Percentiles rank a stretch among this genome's conserved stretches.
Conservation (phyloP, 495 filamentous ascomycete species). For the Neurospora terricola region DNA sequence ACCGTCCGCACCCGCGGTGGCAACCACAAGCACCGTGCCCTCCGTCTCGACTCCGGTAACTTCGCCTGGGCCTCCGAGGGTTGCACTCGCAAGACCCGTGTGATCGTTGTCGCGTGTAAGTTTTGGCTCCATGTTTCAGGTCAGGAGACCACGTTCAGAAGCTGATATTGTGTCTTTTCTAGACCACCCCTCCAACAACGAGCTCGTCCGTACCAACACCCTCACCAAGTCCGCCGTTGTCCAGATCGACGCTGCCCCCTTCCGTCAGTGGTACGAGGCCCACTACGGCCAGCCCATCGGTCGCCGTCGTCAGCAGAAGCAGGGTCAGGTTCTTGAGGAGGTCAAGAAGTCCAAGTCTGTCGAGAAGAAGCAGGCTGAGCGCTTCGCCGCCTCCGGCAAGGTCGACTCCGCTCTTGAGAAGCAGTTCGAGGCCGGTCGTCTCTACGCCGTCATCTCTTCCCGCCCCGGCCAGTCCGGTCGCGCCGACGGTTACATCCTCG, state of each 20-base stretch:
- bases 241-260: slow-evolving; percentile 95
- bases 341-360: slow-evolving; percentile 85
- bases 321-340: slow-evolving; percentile 51
- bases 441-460: slow-evolving; percentile 84
- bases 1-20: slow-evolving; percentile 96
- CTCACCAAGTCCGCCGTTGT: slow-evolving; percentile 97
- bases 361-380: slow-evolving; percentile 88
- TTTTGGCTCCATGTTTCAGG: not conserved
- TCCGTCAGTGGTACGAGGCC: slow-evolving; percentile 99
- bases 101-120: slow-evolving; percentile 80
- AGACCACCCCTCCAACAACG: slow-evolving; percentile 99
- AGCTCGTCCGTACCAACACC: slow-evolving; percentile 99
- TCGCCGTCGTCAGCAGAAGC: slow-evolving; percentile 80
- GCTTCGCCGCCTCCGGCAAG: slow-evolving; percentile 75
- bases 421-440: slow-evolving; percentile 97
- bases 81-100: slow-evolving; percentile 93
- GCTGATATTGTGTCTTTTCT: slow-evolving; percentile 1
- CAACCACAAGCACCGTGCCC: slow-evolving; percentile 98
- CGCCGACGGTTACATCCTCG: slow-evolving; percentile 92
- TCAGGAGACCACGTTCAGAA: not conserved
- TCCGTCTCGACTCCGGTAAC: slow-evolving; percentile 98
- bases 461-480: slow-evolving; percentile 95
- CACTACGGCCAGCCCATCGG: slow-evolving; percentile 91
- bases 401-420: slow-evolving; percentile 85
- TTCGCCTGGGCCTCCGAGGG: slow-evolving; percentile 99